phyloP scores from a whole-genome alignment of 305 asterid species.

The Solanum chacoense region DNA sequence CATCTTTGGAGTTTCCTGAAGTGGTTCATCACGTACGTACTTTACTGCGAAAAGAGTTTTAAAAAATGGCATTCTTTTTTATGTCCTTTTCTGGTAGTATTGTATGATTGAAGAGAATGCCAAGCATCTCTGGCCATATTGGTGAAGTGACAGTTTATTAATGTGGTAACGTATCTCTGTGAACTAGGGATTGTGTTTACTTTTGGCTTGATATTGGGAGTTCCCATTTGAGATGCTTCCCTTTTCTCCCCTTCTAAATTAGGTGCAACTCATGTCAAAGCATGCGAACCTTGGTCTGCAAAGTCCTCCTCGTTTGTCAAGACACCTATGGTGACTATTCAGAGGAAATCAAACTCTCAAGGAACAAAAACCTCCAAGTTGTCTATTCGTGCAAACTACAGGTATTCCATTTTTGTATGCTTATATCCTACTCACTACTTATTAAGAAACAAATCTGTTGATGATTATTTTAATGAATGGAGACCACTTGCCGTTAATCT shows the following conservation, averaged over 20 bases:
- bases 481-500: not conserved
- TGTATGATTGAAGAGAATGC: not conserved
- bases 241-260: not conserved
- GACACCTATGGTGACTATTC: slow-evolving; percentile 20
- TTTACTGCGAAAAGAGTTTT: not conserved
- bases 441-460: not conserved
- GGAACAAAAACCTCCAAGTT: slow-evolving; percentile 20
- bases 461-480: not conserved
- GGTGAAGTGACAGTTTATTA: not conserved
- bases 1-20: not conserved
- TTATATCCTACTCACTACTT: not conserved
- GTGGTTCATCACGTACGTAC: not conserved
- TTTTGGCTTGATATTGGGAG: not conserved
- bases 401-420: slow-evolving; percentile 21
- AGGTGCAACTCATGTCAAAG: slow-evolving; percentile 41
- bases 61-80: not conserved
- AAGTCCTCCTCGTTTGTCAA: slow-evolving; percentile 30
- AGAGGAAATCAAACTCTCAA: slow-evolving; percentile 19
- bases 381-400: slow-evolving; percentile 39
- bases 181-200: not conserved
- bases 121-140: not conserved
- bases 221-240: not conserved
- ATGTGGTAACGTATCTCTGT: not conserved
- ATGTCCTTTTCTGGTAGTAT: not conserved
- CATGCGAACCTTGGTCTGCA: slow-evolving; percentile 17